Evolutionary conservation across 2,329 filamentous ascomycete genomes (phyloP).

Genomic region (Aspergillus caelatus): DNA sequence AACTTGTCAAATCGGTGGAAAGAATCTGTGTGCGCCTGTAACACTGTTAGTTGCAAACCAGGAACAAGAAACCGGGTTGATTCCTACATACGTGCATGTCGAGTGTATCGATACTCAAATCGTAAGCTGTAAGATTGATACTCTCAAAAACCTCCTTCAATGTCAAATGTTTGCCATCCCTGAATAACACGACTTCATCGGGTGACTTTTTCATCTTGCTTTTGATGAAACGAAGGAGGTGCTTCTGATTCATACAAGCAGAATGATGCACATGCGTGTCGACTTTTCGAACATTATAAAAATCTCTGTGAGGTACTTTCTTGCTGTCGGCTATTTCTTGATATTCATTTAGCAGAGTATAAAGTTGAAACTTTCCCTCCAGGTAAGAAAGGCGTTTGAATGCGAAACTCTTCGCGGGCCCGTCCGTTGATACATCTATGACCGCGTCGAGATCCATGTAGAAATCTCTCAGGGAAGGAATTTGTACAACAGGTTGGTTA

Average conservation of each 20-base stretch:
- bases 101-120: conserved; percentile 95
- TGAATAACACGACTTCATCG: conserved; percentile 87
- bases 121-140: conserved; percentile 96
- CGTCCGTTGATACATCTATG: conserved; percentile 87
- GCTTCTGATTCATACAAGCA: conserved; percentile 99
- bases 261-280: conserved; percentile 99
- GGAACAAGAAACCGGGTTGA: not conserved
- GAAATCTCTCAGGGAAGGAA: conserved; percentile 93
- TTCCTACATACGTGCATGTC: conserved; percentile 84
- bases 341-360: conserved; percentile 91
- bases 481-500: conserved; percentile 71
- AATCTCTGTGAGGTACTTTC: conserved; percentile 94
- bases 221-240: conserved; percentile 96
- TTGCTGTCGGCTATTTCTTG: conserved; percentile 98
- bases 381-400: conserved; percentile 93
- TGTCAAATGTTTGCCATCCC: conserved; percentile 90
- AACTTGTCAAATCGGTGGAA: conserved; percentile 99
- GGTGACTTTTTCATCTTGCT: conserved; percentile 99
- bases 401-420: conserved; percentile 94
- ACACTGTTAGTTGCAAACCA: conserved; percentile 12
- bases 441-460: conserved; percentile 93
- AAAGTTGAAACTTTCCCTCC: conserved; percentile 96
- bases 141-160: conserved; percentile 93
- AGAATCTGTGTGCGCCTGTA: conserved; percentile 87
- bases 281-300: conserved; percentile 98